Conservation (phyloP, 352 stramenopile species). For the Phytophthora hybrid region DNA sequence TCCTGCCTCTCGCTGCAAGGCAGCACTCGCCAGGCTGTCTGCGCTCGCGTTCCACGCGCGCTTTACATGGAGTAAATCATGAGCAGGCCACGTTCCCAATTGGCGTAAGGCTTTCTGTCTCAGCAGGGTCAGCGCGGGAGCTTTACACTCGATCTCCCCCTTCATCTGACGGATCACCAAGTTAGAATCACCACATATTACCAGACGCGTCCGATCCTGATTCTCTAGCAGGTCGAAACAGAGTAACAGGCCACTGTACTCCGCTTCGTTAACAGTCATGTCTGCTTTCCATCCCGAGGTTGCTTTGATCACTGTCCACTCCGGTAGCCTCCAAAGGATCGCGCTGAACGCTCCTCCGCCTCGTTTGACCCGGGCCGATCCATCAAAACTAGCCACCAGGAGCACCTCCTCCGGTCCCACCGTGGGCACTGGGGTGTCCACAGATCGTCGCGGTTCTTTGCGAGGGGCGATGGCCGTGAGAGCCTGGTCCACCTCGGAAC, state of each 20-base stretch:
- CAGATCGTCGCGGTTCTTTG: no score
- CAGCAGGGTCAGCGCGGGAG: no score
- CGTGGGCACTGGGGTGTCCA: not conserved
- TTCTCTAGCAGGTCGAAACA: not conserved
- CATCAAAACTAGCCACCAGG: constrained; percentile 27
- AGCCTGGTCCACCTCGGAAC: constrained; percentile 3
- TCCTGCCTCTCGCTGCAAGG: no score
- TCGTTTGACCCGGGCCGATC: constrained; percentile 19
- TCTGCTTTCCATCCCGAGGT: not conserved
- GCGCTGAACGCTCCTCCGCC: constrained; percentile 11
- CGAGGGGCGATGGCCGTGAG: not conserved
- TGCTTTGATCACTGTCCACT: constrained; percentile 8
- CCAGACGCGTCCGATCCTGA: not conserved
- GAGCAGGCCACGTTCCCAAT: no score
- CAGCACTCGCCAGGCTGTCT: no score
- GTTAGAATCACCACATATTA: constrained; percentile 7
- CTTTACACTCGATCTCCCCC: no score
- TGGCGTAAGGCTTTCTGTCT: no score
- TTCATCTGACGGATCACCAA: no score
- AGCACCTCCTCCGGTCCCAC: constrained; percentile 2
- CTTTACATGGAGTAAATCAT: no score
- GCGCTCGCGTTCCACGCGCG: no score
- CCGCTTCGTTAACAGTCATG: constrained; percentile 32
- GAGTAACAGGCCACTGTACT: constrained; percentile 25
- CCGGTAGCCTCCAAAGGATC: constrained; percentile 26